phyloP scores from a whole-genome alignment of 441 rosid genomes.

The Lagerstroemia fauriei region DNA sequence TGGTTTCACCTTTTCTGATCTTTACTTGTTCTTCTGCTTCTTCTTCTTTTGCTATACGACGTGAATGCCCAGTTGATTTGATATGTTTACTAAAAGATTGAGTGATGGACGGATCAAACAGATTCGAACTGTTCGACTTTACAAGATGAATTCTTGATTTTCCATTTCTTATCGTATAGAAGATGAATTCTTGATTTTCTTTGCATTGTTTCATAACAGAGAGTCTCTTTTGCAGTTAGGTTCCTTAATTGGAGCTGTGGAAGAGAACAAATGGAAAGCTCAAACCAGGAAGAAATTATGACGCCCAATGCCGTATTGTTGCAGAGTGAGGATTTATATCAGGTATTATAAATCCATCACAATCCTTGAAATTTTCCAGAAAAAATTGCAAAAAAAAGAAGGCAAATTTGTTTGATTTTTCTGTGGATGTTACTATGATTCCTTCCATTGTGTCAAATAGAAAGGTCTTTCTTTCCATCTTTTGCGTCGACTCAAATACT shows the following conservation, averaged over 20 bases:
- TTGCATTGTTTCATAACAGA: background rate
- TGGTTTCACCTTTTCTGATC: background rate
- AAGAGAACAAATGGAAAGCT: conserved; percentile 5
- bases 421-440: background rate
- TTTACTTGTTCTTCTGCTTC: background rate
- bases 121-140: too few species aligned
- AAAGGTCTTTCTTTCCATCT: background rate
- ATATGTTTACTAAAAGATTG: background rate
- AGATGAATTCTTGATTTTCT: too few species aligned
- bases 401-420: background rate
- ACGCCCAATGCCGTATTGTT: conserved; percentile 25
- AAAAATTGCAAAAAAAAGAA: background rate
- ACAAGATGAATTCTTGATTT: too few species aligned
- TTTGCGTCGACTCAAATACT: too few species aligned
- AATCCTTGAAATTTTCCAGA: background rate
- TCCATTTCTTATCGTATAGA: too few species aligned
- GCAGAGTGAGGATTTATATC: conserved; percentile 30
- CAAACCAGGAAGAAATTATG: background rate
- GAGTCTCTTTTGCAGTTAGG: background rate
- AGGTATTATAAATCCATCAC: conserved; percentile 15
- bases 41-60: background rate
- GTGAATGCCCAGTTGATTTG: background rate
- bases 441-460: background rate
- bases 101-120: background rate
- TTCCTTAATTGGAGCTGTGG: background rate